Percentiles rank a stretch among this genome's conserved stretches.
Evolutionary conservation across 352 stramenopile genomes (phyloP).

Genomic region (Pseudoperonospora humuli): DNA sequence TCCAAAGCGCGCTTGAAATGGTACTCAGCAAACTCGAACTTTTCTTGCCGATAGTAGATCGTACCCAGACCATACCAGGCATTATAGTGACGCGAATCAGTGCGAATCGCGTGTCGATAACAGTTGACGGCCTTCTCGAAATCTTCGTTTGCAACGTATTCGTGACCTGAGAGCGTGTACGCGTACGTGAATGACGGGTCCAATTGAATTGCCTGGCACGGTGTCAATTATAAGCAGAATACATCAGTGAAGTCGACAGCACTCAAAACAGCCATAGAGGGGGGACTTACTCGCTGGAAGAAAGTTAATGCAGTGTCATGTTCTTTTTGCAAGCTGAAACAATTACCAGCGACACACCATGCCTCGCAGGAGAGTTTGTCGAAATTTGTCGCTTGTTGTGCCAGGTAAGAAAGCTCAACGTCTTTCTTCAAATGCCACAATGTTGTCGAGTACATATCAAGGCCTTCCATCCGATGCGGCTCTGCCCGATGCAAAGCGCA

Average conservation of each 20-base stretch:
- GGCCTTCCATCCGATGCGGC: conserved; percentile 89
- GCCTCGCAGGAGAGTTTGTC: conserved; percentile 90
- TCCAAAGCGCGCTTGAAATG: conserved; percentile 91
- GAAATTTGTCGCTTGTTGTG: conserved; percentile 90
- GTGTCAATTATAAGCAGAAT: background rate
- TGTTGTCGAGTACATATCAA: conserved; percentile 93
- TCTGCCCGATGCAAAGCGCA: conserved; percentile 85
- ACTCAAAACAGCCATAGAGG: background rate
- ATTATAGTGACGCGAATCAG: conserved; percentile 90
- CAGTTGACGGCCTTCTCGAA: conserved; percentile 96
- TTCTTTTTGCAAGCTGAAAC: conserved; percentile 97
- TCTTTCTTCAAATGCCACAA: conserved; percentile 97
- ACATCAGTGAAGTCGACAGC: conserved; percentile 1
- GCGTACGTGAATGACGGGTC: conserved; percentile 94
- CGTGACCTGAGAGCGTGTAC: conserved; percentile 96
- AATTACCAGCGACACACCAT: conserved; percentile 97
- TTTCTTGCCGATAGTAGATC: conserved; percentile 97
- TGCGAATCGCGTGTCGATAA: conserved; percentile 91
- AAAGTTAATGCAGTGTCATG: conserved; percentile 94
- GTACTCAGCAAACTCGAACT: conserved; percentile 95
- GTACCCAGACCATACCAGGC: conserved; percentile 89
- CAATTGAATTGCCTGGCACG: conserved; percentile 84
- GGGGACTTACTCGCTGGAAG: conserved; percentile 86
- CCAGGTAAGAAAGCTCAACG: conserved; percentile 94
- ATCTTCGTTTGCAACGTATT: conserved; percentile 97